Evolutionary conservation across 192 early-diverging fungal species (phyloP).

Genomic region (Dissophora globulifera): DNA sequence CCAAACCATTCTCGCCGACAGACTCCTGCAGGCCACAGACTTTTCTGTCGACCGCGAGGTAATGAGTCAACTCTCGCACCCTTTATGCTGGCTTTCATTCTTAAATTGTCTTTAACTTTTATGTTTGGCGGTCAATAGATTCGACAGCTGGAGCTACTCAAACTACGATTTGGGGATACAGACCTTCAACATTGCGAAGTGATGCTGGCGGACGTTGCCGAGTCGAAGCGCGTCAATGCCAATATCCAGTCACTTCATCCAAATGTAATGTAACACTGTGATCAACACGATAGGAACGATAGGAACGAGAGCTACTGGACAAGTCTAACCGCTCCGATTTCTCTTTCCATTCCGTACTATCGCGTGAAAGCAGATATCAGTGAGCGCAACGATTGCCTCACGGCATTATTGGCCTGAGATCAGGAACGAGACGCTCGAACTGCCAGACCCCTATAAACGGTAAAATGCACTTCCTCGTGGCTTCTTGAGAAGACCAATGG

Average conservation of each 20-base stretch:
- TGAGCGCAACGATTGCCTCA: constrained; percentile 65
- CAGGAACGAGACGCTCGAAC: constrained; percentile 37
- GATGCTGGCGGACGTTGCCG: constrained; percentile 83
- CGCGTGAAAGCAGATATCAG: constrained; percentile 22
- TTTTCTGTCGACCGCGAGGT: constrained; percentile 70
- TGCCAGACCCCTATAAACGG: constrained; percentile 57
- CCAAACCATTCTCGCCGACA: constrained; percentile 64
- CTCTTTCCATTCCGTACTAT: not conserved
- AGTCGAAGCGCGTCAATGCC: constrained; percentile 73
- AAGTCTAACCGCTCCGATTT: not conserved
- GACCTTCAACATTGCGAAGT: constrained; percentile 77
- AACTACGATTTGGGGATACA: constrained; percentile 72
- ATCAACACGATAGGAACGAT: too few species aligned
- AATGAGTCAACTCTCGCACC: too few species aligned
- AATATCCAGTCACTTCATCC: constrained; percentile 55
- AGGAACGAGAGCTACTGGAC: not conserved
- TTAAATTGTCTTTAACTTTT: too few species aligned
- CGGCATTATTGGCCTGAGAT: constrained; percentile 72
- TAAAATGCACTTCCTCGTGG: constrained; percentile 4
- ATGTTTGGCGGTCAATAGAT: too few species aligned
- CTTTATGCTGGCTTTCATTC: too few species aligned
- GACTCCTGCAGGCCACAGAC: constrained; percentile 58
- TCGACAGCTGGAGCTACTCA: constrained; percentile 77
- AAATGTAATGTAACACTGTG: too few species aligned
- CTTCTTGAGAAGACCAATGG: too few species aligned